Percentiles rank a stretch among this genome's conserved stretches.
These are phyloP conservation scores for Cyclostephanos tholiformis DNA, from an alignment of 108 stramenopile genomes.

Conservation along the genomic window DNA sequence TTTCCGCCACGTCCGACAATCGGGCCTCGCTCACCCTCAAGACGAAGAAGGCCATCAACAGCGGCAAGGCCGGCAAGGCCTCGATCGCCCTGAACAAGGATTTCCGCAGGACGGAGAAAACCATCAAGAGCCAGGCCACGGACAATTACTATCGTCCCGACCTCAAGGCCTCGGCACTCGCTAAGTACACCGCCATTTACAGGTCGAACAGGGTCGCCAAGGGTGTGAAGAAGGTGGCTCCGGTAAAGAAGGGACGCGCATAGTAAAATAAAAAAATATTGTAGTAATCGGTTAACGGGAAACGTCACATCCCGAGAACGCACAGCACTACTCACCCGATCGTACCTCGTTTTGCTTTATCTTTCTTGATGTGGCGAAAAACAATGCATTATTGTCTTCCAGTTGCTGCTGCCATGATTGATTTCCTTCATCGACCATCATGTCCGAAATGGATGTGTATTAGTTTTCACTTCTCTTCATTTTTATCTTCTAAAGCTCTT, in stretches of 20 bases:
- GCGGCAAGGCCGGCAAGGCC: constrained; percentile 66
- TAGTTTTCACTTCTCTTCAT: too few relatives aligned
- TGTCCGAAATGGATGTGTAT: too few relatives aligned
- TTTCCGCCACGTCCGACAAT: constrained; percentile 72
- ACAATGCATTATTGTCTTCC: too few relatives aligned
- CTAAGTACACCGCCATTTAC: constrained; percentile 90
- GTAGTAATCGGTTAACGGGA: neutral
- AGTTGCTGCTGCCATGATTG: too few relatives aligned
- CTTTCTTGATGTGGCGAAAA: too few relatives aligned
- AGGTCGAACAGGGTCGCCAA: constrained; percentile 85
- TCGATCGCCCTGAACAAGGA: constrained; percentile 87
- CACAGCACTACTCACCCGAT: neutral
- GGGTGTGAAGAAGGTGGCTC: constrained; percentile 83
- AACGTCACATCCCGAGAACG: neutral
- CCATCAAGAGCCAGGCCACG: constrained; percentile 70
- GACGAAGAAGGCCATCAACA: constrained; percentile 77
- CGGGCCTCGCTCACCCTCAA: constrained; percentile 78
- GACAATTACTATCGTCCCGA: constrained; percentile 93
- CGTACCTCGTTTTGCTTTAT: too few relatives aligned
- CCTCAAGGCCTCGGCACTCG: constrained; percentile 77
- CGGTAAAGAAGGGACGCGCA: constrained; percentile 88
- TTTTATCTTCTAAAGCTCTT: too few relatives aligned
- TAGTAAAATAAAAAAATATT: constrained; percentile 29
- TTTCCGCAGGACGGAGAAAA: constrained; percentile 78
- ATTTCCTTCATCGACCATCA: too few relatives aligned